Evolutionary conservation across 257 asterid species (phyloP), one percentile per base, ranked within the genome.

Genomic region (Solanum rostratum): DNA sequence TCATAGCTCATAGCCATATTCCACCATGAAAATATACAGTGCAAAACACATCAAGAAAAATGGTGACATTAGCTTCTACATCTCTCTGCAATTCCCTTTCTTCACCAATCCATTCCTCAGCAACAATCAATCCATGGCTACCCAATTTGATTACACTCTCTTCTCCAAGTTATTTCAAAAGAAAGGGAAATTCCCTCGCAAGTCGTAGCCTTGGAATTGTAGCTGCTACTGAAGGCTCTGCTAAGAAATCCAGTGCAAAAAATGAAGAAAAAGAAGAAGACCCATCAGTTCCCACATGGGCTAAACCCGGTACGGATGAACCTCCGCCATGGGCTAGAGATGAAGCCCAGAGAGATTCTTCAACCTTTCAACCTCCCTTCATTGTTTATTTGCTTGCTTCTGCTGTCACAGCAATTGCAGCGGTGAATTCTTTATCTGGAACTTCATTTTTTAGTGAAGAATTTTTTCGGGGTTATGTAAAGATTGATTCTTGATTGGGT

Each of bases 251-350:
- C 82, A 80, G 52, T 87, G 83, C 43, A 4, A 87, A 74, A 69
- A 85, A 49, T 29, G 52, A 69, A 2, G 92, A 41, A 33, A 88
- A 81, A 29, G 89, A 84, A 16, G 90, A 87, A 19, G 94, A 91
- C 84, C 88, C 94, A 65, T 90, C 94, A 39, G 91, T 88, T 69
- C 97, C 98, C 74, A 89, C 97, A 2, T 97, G 98, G 98, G 98
- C 99, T 29, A 88, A 71, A 82, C 97, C 97, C 71, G 96, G 86
- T 86, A 89, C 99, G 0, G 94, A 94, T 45, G 98, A 95, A 70
- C 92, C 89, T 41, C 98, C 98, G 0, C 98, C 99, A 9, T 97
- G 99, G 98, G 98, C 97, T 60, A 91, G 94, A 33, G 84, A 91
- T 81, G 98, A 93, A 85, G 27, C 96, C 84, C 95, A 91, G 88